Evolutionary conservation across 176 grass and related monocot genomes (phyloP).

Genomic region (Ensete ventricosum): DNA sequence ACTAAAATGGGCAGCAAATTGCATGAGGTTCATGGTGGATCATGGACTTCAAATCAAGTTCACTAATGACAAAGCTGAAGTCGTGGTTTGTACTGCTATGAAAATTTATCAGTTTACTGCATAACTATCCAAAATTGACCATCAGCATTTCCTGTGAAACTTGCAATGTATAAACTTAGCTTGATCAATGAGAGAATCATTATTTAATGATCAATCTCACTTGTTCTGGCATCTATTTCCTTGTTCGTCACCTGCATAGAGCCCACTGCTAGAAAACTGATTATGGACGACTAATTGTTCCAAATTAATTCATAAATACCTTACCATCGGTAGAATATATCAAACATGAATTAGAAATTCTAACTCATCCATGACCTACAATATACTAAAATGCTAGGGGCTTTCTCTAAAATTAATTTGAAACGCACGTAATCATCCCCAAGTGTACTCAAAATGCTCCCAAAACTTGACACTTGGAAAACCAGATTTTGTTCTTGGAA

Average conservation of each 20-base stretch:
- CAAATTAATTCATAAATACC: background rate
- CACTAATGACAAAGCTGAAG: no score
- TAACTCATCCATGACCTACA: background rate
- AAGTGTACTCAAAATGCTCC: background rate
- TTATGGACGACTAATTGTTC: background rate
- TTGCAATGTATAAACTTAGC: background rate
- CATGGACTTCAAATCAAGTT: no score
- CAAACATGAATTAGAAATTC: background rate
- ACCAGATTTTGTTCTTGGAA: no score
- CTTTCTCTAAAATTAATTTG: no score
- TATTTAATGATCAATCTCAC: background rate
- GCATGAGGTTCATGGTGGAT: no score
- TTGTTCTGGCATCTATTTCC: background rate
- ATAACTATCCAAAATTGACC: background rate
- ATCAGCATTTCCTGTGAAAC: background rate
- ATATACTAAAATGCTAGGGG: no score
- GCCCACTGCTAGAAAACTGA: background rate
- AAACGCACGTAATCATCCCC: no score
- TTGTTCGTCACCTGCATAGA: background rate
- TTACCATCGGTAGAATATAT: background rate
- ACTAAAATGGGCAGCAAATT: no score
- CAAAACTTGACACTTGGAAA: background rate
- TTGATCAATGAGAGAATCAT: background rate
- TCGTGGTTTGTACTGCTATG: no score
- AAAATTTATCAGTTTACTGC: background rate